Percentiles rank a stretch among this genome's conserved stretches.
Evolutionary conservation across 1,284 basidiomycete genomes (phyloP).

Genomic region (Fistulina hepatica): DNA sequence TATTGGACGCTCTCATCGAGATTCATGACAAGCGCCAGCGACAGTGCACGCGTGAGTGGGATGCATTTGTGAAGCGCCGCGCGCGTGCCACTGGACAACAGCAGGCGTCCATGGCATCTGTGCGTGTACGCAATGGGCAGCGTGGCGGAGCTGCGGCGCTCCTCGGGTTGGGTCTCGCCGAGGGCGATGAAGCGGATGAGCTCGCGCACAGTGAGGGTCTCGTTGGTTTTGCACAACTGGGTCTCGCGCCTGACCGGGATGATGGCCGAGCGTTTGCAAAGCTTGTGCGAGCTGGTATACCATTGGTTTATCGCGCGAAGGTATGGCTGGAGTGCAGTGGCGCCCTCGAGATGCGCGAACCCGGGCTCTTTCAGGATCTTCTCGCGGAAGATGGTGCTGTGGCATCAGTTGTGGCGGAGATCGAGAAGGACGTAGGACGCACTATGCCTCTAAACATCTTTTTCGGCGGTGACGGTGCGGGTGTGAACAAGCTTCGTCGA

Average conservation of each 20-base stretch:
- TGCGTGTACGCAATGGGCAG: no score
- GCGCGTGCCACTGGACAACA: conserved; percentile 26
- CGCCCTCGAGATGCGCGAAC: conserved; percentile 83
- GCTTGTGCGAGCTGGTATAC: conserved; percentile 78
- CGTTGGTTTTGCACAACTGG: conserved; percentile 84
- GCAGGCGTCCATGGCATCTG: conserved; percentile 20
- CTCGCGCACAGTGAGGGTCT: conserved; percentile 64
- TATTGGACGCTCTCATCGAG: conserved; percentile 74
- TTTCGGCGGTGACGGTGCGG: conserved; percentile 91
- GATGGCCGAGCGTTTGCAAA: conserved; percentile 74
- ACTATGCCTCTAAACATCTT: conserved; percentile 96
- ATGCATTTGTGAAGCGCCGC: conserved; percentile 66
- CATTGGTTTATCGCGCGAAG: conserved; percentile 79
- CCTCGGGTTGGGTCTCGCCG: conserved; percentile 58
- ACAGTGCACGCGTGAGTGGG: conserved; percentile 75
- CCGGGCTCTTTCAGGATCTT: conserved; percentile 84
- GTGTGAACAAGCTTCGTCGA: conserved; percentile 83
- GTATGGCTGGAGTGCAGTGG: conserved; percentile 91
- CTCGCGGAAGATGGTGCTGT: conserved; percentile 46
- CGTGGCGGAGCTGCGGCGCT: conserved; percentile 45
- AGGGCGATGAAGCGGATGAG: conserved; percentile 56
- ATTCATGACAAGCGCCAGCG: conserved; percentile 81
- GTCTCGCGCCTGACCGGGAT: conserved; percentile 58
- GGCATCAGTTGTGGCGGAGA: conserved; percentile 55
- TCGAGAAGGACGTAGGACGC: conserved; percentile 90